These are phyloP conservation scores for Aspergillus caelatus DNA, from an alignment of 2,329 filamentous ascomycete genomes.

Conservation along the genomic window DNA sequence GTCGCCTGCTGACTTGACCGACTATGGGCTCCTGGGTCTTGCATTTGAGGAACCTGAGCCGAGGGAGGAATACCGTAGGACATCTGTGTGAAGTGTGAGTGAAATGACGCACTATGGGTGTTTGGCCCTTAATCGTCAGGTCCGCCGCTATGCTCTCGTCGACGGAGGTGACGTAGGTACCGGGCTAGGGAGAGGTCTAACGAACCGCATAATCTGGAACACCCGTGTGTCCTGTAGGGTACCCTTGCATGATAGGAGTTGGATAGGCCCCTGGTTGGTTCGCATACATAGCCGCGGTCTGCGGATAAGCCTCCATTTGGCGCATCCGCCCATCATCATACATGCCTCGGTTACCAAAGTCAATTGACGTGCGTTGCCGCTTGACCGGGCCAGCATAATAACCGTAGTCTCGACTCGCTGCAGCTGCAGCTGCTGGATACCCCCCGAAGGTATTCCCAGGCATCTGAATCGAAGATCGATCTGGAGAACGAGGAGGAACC, in stretches of 20 bases:
- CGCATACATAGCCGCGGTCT: constrained; percentile 35
- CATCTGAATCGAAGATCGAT: constrained; percentile 41
- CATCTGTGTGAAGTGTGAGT: constrained; percentile 32
- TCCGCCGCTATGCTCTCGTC: not conserved
- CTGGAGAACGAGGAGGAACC: constrained; percentile 41
- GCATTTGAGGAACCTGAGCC: constrained; percentile 37
- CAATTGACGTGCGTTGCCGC: constrained; percentile 44
- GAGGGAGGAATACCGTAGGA: constrained; percentile 38
- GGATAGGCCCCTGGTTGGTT: constrained; percentile 37
- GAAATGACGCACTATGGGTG: constrained; percentile 8
- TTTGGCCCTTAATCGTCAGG: not conserved
- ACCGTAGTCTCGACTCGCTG: constrained; percentile 34
- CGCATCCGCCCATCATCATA: constrained; percentile 44
- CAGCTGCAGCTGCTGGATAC: constrained; percentile 31
- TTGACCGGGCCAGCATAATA: constrained; percentile 41
- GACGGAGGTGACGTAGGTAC: constrained; percentile 7
- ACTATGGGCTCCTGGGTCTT: constrained; percentile 36
- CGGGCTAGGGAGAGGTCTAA: constrained; percentile 22
- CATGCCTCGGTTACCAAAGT: constrained; percentile 37
- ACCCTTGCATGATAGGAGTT: constrained; percentile 37
- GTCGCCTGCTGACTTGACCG: constrained; percentile 40
- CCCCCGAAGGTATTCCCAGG: constrained; percentile 33
- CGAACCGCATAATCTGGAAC: constrained; percentile 42
- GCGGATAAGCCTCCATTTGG: constrained; percentile 41
- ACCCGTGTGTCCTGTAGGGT: constrained; percentile 36